Evolutionary conservation across 495 filamentous ascomycete genomes (phyloP).

Genomic region (Hypoxylon subgilvum): DNA sequence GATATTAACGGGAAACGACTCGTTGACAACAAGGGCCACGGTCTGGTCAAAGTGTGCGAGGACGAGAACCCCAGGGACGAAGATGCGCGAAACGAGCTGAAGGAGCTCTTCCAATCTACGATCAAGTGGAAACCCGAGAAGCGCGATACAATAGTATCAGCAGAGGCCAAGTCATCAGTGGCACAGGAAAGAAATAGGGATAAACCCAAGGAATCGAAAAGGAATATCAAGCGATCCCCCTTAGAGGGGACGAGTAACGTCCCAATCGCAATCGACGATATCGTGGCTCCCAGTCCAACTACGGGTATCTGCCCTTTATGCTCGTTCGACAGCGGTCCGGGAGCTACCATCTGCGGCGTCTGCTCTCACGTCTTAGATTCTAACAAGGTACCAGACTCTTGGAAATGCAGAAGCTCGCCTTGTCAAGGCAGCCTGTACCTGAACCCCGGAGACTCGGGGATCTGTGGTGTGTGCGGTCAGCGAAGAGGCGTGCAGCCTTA

Average conservation of each 20-base stretch:
- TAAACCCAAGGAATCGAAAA: slow-evolving; percentile 1
- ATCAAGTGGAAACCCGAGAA: slow-evolving; percentile 33
- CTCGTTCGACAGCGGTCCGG: slow-evolving; percentile 61
- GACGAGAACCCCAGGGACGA: slow-evolving; percentile 68
- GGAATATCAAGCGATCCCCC: background rate
- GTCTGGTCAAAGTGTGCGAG: slow-evolving; percentile 73
- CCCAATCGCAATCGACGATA: slow-evolving; percentile 17
- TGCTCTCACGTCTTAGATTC: slow-evolving; percentile 71
- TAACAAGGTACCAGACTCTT: slow-evolving; percentile 54
- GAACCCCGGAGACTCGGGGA: slow-evolving; percentile 68
- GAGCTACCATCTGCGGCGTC: slow-evolving; percentile 61
- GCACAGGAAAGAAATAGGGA: background rate
- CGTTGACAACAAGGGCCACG: slow-evolving; percentile 64
- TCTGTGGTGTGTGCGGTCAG: slow-evolving; percentile 70
- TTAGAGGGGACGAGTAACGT: slow-evolving; percentile 1
- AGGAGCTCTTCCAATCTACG: slow-evolving; percentile 56
- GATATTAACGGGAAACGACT: slow-evolving; percentile 66
- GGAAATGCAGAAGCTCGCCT: slow-evolving; percentile 62
- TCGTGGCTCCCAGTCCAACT: background rate
- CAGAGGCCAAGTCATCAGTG: background rate
- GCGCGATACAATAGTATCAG: background rate
- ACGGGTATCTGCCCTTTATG: slow-evolving; percentile 63
- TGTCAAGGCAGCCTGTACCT: slow-evolving; percentile 63
- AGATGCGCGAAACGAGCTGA: slow-evolving; percentile 65
- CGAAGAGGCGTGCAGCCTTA: slow-evolving; percentile 35